Evolutionary conservation across 352 stramenopile genomes (phyloP), one percentile per base, ranked within the genome.

Genomic region (Pythium phragmiticola): DNA sequence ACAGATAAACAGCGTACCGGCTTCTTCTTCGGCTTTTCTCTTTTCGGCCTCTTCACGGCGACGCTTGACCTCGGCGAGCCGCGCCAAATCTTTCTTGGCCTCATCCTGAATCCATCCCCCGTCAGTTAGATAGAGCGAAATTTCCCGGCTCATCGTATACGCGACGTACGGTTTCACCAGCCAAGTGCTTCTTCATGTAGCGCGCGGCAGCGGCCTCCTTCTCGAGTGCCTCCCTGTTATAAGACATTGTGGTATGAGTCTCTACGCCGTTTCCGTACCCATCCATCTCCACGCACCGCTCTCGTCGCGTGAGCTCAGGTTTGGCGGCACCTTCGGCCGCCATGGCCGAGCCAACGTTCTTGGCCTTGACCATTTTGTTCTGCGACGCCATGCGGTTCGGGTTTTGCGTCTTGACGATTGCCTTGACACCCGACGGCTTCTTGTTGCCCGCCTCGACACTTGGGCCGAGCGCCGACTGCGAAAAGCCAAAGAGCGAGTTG

Each of bases 361-460:
- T 94, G 37, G 83, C 84, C 74, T 94, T 95, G 70, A 95, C 90
- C 30, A 90, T 74, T 75, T 94, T 96, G 67, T 78, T 89, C 58
- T 82, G 64, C n/a, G 61, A 69, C 52, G 84, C 72, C 63, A 73
- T 79, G 14, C 76, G 49, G 71, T 96, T 96, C 7, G 87, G 88
- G 80, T 96, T 96, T 60, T 93, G 68, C 42, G 81, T 80, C 76
- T 95, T 86, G 57, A 92, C 74, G 34, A 92, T 73, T 19, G 73
- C 80, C 2, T 70, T 73, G 21, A 93, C 80, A 26, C 85, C 82
- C 53, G 76, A 82, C 37, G 87, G 84, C 76, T 94, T 94, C 68
- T 82, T 73, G 62, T 81, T 76, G 51, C 80, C 75, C 28, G 79
- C 68, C 68, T 91, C 80, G 68, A 92, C 47, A 9, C 70, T 54